Evolutionary conservation across 805 yeast genomes (phyloP), one percentile per base, ranked within the genome.

Genomic region (Saccharomyces cerevisiae): DNA sequence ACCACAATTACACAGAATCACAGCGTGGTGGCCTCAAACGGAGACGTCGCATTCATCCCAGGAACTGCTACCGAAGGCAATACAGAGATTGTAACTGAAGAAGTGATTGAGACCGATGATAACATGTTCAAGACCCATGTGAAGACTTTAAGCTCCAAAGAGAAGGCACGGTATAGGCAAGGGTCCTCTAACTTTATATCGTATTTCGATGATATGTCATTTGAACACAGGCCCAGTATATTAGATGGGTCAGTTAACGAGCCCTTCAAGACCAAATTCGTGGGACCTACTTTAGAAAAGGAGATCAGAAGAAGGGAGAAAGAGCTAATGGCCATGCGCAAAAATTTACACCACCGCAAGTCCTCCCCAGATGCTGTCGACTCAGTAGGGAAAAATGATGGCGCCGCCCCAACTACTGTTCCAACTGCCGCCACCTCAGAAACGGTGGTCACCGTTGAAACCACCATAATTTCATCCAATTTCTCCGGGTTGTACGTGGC

Each of bases 401-500:
- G 21, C 22, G 36, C n/a, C 36, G 36, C n/a, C 5, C 6, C 36
- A 11, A 13, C 36, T 13, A 11, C 43, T 17, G 24, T 24, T 5
- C 10, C 24, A 17, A 8, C 43, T 17, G 43, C 13, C 24, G 24
- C 43, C 31, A 41, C 21, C 29, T n/a, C 14, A 47, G 30, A 32
- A 46, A 17, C 29, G 30, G 41, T 13, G n/a, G 43, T 24, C 30
- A 46, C n/a, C 22, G 30, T 27, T 32, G 43, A 14, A 55, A 49
- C 41, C 43, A 51, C 46, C 31, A 52, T 43, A 14, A 47, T 49
- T 43, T 55, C 28, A 10, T 60, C 70, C 11, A 63, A 61, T 53
- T 90, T 88, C 67, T 82, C 80, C 60, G 98, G 98, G 1, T 78
- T 94, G 56, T 92, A 83, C 68, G 84, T 89, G 4, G 77, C 90